A percentile compares a stretch with the other conserved stretches of the same genome.
These are phyloP conservation scores for Bonia amplexicaulis DNA, from an alignment of 176 grass and related monocot genomes.

Conservation along the genomic window DNA sequence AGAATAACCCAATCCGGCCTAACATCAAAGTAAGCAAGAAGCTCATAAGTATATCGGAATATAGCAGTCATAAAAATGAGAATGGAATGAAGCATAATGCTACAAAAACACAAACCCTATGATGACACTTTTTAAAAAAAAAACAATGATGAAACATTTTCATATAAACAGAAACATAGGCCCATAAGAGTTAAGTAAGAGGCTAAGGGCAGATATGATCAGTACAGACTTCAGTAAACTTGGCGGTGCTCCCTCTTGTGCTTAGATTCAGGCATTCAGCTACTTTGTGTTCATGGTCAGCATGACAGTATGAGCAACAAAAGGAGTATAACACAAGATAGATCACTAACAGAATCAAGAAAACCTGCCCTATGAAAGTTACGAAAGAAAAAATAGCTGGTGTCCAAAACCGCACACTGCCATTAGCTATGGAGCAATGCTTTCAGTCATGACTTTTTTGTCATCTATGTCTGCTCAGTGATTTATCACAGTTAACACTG, in stretches of 20 bases:
- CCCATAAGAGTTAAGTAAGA: not conserved
- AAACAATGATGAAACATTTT: not conserved
- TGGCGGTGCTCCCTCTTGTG: not conserved
- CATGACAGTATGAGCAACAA: not conserved
- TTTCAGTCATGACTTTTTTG: not conserved
- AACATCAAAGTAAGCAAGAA: not conserved
- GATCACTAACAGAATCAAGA: not conserved
- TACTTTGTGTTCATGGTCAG: not conserved
- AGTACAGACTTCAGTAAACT: not conserved
- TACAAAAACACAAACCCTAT: not conserved
- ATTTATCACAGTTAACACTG: not conserved
- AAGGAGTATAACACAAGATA: not conserved
- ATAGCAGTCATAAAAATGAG: conserved; percentile 3
- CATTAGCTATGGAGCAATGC: not conserved
- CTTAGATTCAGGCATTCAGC: not conserved
- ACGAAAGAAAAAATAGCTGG: not conserved
- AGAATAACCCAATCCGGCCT: conserved; percentile 63
- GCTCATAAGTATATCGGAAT: not conserved
- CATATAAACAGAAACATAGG: not conserved
- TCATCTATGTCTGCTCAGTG: not conserved
- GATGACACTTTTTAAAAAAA: not conserved
- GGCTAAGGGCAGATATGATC: not conserved
- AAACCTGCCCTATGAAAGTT: not conserved
- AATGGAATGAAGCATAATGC: conserved; percentile 1
- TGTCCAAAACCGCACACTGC: not conserved